Evolutionary conservation across 495 filamentous ascomycete species (phyloP), one percentile per base, ranked within the genome.

Genomic region (Xylaria grammica): DNA sequence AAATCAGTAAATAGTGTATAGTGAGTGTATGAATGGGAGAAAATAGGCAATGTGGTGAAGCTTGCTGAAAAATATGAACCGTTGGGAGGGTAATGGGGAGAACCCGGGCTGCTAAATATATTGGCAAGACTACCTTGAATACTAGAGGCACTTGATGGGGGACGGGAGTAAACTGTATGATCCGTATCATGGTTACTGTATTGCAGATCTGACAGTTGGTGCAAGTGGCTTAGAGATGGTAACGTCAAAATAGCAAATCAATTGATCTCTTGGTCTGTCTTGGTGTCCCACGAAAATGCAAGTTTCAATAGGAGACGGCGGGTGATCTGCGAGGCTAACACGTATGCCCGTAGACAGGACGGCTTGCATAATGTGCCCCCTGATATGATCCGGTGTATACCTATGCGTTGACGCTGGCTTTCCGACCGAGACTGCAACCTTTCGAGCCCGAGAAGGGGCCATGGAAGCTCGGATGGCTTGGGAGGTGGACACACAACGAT

Each of bases 131-230:
- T 4, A 26, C 24, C n/a, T 48, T 32, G 42, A 59, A 32, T 26
- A 42, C n/a, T n/a, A n/a, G n/a, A 32, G 19, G 34, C 20, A 56
- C 42, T 36, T 15, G 4, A 15, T 24, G n/a, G 38, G 15, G 17
- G 17, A 11, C 11, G 26, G 3, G 56, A 26, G 22, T 59, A 26
- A 48, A 46, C 42, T 10, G 40, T 59, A 59, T 42, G n/a, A 34
- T 59, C 9, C 15, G 19, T 48, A 15, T 15, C 15, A 48, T 42
- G 19, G 4, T 34, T 48, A 59, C 40, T 59, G 56, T 59, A 27
- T 36, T 32, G 29, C 29, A n/a, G 42, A 19, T 48, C 42, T 34
- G 8, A 3, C 8, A 42, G 40, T 11, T 19, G 27, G 56, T 59
- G 4, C 13, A 7, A 6, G 29, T 45, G 29, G 56, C 56, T 40